Evolutionary conservation across 2,329 filamentous ascomycete genomes (phyloP).

Genomic region (Cercospora janseana): DNA sequence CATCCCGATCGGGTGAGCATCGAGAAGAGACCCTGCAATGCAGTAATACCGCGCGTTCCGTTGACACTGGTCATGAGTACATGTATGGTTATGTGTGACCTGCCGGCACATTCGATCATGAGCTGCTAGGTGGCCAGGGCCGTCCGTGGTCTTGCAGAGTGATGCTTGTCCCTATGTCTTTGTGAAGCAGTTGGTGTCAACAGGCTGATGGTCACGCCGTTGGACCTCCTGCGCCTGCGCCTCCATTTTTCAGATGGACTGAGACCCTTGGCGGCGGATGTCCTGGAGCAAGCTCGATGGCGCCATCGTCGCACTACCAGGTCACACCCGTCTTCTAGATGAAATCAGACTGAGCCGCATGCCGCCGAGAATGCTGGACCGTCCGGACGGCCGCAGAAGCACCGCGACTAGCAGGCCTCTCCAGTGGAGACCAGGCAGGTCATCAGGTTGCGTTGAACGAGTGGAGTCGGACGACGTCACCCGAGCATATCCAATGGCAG

Average conservation of each 20-base stretch:
- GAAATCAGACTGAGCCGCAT: constrained; percentile 9
- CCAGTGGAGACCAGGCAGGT: constrained; percentile 6
- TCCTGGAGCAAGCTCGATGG: neutral
- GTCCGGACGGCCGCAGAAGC: constrained; percentile 4
- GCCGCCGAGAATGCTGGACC: neutral
- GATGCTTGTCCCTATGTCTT: no score
- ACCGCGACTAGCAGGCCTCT: constrained; percentile 14
- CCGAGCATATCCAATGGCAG: constrained; percentile 13
- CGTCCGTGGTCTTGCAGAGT: no score
- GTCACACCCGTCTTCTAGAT: neutral
- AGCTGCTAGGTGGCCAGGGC: no score
- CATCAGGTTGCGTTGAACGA: neutral
- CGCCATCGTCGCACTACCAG: neutral
- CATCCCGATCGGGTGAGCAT: no score
- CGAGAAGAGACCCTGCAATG: no score
- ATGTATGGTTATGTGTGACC: no score
- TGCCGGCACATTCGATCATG: no score
- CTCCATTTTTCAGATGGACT: neutral
- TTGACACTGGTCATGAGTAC: no score
- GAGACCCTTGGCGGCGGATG: neutral
- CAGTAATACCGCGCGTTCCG: no score
- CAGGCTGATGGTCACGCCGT: no score
- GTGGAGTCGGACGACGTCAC: constrained; percentile 11
- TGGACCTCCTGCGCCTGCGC: no score
- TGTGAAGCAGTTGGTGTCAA: no score